Base-by-base conservation (phyloP, 805 yeast species). In the Zygoascus biomembranicola region DNA sequence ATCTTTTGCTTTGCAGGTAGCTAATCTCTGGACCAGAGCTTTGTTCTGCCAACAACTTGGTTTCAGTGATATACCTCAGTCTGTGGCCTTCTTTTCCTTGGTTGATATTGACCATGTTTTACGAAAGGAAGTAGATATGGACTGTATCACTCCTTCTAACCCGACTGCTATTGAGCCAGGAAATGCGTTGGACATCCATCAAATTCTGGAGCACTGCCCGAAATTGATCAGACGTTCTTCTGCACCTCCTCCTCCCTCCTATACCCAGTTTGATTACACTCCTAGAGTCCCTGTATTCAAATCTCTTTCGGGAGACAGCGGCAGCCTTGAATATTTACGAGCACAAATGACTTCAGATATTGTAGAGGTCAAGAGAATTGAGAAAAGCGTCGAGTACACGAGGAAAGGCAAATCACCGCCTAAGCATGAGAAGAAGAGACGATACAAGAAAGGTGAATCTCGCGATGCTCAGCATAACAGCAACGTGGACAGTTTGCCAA, bases 21-120 rank as follows among this genome's bases (percentile, higher is more conserved):
- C 94, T 51, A 95, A 95, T 66, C 64, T 92, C 3, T 94, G 99
- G 99, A 92, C 98, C 0, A 75, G 99, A 55, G 95, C 95, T 0
- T 85, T 94, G 81, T 94, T 94, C 62, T 87, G 95, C 60, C 95
- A 90, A 64, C 95, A 90, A 63, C 69, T 92, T 64, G 97, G 97
- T 0, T 85, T 94, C 56, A 76, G 79, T 39, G 95, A 90, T 59
- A 75, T 94, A 41, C 99, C 99, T 0, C 96, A 90, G 62, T 84
- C 90, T 11, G 88, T 96, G 70, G 98, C 99, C 0, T 94, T 94
- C 66, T 94, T 94, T 66, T 87, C 96, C 1, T 90, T 89, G 41
- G 90, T 94, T 42, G 99, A 94, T 65, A 79, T 95, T 52, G 99
- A 94, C 64, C 79, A 77, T 56, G 86, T 92, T 3, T 70, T 95